Evolutionary conservation across 1,284 basidiomycete genomes (phyloP), one percentile per base, ranked within the genome.

Genomic region (Cutaneotrichosporon sp.): DNA sequence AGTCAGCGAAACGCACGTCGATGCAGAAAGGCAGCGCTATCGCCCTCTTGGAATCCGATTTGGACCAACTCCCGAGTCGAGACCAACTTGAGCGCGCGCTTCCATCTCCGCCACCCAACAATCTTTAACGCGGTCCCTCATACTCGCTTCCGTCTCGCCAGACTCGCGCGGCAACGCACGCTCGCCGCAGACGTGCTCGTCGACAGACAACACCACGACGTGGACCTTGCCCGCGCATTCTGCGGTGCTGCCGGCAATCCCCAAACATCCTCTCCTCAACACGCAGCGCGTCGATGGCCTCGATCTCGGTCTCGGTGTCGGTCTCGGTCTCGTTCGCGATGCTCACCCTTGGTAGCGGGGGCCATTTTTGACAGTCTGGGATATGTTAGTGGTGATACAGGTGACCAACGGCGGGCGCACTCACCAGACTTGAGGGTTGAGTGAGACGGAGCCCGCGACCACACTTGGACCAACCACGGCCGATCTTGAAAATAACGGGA

Each of bases 291-390:
- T 40, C 36, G 38, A 34, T 53, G 30, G 22, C 5, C 55, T 40
- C 38, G 36, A 18, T 32, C 11, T 30, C 13, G 22, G 22, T 30
- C 36, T 9, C 16, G 26, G 13, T 10, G 6, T 31, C 30, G 51
- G 31, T 31, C 11, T 30, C 13, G 22, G 22, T 30, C 36, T 10
- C 16, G 30, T 31, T 14, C 31, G 31, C 30, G 26, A 21, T 42
- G 22, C 55, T 56, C 55, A 56, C 55, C 55, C 55, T 56, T 56
- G 36, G 36, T 56, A 40, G 55, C 38, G 36, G 55, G 55, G 55
- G 55, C 55, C 55, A 56, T 56, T 56, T 51, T 56, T 56, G 55
- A 56, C 38, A 42, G 55, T 56, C 55, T 56, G 55, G 16, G 53
- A 11, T 11, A 38, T 14, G 55, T 56, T 56, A 56, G 55, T 26